phyloP scores from a whole-genome alignment of 345 rosid species.

The Citrus trifoliata region DNA sequence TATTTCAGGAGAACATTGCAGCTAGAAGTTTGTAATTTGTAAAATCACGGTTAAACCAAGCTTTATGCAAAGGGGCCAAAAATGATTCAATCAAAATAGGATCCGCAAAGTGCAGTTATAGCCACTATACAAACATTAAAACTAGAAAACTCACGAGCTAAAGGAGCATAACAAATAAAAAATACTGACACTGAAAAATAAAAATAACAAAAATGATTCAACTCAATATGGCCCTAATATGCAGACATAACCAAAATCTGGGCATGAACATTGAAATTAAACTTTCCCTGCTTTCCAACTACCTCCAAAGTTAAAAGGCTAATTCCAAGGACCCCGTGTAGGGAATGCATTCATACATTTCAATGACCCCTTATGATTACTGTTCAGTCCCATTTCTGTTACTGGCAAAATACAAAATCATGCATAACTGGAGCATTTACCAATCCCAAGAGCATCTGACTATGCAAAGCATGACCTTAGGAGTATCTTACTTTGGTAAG shows the following conservation, averaged over 20 bases:
- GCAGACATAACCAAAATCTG: background rate
- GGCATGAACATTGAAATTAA: background rate
- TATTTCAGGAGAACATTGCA: background rate
- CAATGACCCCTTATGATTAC: too few species aligned
- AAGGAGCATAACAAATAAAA: background rate
- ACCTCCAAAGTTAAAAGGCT: background rate
- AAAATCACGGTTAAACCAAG: background rate
- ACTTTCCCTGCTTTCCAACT: background rate
- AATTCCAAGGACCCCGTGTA: background rate
- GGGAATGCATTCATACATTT: background rate
- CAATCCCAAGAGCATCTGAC: background rate
- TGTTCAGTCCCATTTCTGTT: background rate
- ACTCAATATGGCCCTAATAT: background rate
- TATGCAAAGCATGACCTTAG: background rate
- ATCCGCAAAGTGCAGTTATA: background rate
- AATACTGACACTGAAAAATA: background rate
- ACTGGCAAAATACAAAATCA: background rate
- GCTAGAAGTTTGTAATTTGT: background rate
- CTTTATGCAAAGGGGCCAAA: background rate
- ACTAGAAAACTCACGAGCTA: background rate
- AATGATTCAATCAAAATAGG: background rate
- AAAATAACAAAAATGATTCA: background rate
- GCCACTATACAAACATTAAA: background rate
- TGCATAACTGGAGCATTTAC: background rate
- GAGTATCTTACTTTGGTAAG: background rate